Evolutionary conservation across 2,329 filamentous ascomycete genomes (phyloP).

Genomic region (Verruconis gallopava): DNA sequence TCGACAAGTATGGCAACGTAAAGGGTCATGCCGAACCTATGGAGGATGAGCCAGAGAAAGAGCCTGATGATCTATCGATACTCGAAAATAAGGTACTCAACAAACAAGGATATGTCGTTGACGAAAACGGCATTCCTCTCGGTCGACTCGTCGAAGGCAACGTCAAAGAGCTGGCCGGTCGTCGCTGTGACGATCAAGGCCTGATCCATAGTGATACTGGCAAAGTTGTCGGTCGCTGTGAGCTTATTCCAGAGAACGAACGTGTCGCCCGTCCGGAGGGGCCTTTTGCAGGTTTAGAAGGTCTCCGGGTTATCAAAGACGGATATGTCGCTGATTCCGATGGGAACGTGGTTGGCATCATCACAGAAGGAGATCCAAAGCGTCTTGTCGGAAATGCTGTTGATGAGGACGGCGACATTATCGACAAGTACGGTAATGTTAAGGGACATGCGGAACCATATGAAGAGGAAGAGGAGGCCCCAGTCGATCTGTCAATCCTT

Average conservation of each 20-base stretch:
- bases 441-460: slow-evolving; percentile 47
- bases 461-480: slow-evolving; percentile 34
- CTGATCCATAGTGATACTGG: slow-evolving; percentile 43
- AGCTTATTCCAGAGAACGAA: slow-evolving; percentile 44
- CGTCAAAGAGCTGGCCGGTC: slow-evolving; percentile 41
- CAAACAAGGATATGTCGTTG: slow-evolving; percentile 46
- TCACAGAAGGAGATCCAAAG: slow-evolving; percentile 59
- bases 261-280: slow-evolving; percentile 46
- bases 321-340: slow-evolving; percentile 65
- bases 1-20: slow-evolving; percentile 59
- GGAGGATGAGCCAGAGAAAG: slow-evolving; percentile 37
- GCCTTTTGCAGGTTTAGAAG: slow-evolving; percentile 53
- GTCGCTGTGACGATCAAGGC: slow-evolving; percentile 42
- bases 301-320: slow-evolving; percentile 54
- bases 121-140: slow-evolving; percentile 39
- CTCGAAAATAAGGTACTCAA: slow-evolving; percentile 42
- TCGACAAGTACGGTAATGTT: slow-evolving; percentile 59
- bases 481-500: slow-evolving; percentile 45
- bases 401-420: slow-evolving; percentile 70
- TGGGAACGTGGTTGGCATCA: slow-evolving; percentile 60
- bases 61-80: slow-evolving; percentile 35
- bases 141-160: slow-evolving; percentile 44
- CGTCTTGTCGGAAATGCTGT: slow-evolving; percentile 59
- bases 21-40: slow-evolving; percentile 47
- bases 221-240: slow-evolving; percentile 43